A percentile compares a stretch with the other conserved stretches of the same genome.
These are phyloP conservation scores for Azolla pinnata DNA, from an alignment of 75 land plant species.

Conservation along the genomic window DNA sequence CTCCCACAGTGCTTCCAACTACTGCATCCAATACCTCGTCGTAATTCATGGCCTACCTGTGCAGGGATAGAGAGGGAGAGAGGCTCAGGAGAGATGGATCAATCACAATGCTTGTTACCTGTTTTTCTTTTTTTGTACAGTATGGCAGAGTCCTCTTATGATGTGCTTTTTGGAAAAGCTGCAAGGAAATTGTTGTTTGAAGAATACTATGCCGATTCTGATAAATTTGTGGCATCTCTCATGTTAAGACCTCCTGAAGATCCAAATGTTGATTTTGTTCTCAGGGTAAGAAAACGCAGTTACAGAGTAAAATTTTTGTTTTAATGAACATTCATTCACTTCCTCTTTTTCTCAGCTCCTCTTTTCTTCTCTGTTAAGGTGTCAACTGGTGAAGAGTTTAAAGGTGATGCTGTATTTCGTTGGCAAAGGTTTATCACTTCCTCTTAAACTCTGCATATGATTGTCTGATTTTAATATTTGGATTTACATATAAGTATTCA, in stretches of 20 bases:
- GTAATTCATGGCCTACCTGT: no score
- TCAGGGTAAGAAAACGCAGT: neutral
- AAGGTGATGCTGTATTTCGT: conserved; percentile 71
- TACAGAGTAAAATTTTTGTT: neutral
- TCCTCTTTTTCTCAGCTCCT: no score
- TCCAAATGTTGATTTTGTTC: conserved; percentile 51
- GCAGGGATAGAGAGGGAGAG: no score
- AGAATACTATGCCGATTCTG: conserved; percentile 67
- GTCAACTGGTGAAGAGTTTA: conserved; percentile 27
- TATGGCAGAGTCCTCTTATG: conserved; percentile 73
- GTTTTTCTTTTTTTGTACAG: no score
- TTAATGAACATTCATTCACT: no score
- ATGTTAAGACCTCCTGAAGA: conserved; percentile 81
- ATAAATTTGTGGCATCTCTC: conserved; percentile 38
- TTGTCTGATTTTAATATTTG: no score
- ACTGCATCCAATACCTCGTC: no score
- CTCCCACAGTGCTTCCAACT: no score
- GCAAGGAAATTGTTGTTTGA: conserved; percentile 68
- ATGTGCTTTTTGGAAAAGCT: conserved; percentile 66
- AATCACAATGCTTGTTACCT: no score
- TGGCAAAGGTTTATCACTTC: conserved; percentile 57
- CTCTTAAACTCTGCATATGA: neutral
- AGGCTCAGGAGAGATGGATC: no score
- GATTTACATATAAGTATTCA: no score
- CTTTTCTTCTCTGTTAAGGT: no score